Evolutionary conservation across 1,284 basidiomycete genomes (phyloP).

Genomic region (Pascua guehoae): DNA sequence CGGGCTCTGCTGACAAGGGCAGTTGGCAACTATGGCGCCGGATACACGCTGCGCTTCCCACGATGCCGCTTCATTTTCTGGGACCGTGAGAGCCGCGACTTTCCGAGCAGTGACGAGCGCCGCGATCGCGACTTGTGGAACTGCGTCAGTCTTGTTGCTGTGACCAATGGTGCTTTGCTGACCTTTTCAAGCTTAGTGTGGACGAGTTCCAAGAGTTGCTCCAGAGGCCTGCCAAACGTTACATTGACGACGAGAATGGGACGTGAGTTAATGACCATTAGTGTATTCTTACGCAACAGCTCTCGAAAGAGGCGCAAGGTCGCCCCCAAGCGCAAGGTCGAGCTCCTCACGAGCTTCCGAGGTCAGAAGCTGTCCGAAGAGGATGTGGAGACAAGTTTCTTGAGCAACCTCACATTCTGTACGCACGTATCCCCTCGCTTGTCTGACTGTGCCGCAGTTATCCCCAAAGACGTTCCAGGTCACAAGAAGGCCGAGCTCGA

Average conservation of each 20-base stretch:
- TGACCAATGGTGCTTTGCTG: background rate
- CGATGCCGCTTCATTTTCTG: constrained; percentile 70
- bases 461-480: constrained; percentile 59
- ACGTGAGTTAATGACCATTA: constrained; percentile 23
- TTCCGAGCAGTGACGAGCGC: constrained; percentile 29
- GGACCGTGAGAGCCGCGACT: constrained; percentile 38
- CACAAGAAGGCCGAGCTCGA: constrained; percentile 42
- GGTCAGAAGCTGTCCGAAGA: constrained; percentile 62
- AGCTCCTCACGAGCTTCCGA: constrained; percentile 62
- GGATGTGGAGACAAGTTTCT: constrained; percentile 60
- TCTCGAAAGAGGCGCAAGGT: constrained; percentile 32
- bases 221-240: constrained; percentile 36
- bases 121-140: constrained; percentile 48
- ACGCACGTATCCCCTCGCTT: constrained; percentile 32
- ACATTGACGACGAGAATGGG: constrained; percentile 38
- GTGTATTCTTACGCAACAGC: background rate
- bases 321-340: constrained; percentile 50
- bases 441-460: constrained; percentile 45
- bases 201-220: constrained; percentile 39
- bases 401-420: constrained; percentile 75
- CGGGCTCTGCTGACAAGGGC: constrained; percentile 28
- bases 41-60: constrained; percentile 68
- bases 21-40: constrained; percentile 38
- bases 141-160: constrained; percentile 25
- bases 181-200: constrained; percentile 30